Evolutionary conservation across 2,329 filamentous ascomycete species (phyloP).

Genomic region (Ophiostoma ips): DNA sequence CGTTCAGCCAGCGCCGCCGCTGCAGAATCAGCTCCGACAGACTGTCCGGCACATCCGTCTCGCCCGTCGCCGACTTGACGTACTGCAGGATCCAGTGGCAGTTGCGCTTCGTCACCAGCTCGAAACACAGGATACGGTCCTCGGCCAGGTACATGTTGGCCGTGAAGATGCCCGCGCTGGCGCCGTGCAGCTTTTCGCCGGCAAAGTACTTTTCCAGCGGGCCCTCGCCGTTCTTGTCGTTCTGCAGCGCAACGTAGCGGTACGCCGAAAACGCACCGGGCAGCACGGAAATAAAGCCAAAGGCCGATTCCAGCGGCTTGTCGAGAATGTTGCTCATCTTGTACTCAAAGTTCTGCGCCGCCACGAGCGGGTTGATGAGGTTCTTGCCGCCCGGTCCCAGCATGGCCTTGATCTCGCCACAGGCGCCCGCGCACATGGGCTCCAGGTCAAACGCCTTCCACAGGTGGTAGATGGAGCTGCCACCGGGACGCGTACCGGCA

Average conservation of each 20-base stretch:
- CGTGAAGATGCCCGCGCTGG: slow-evolving; percentile 89
- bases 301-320: slow-evolving; percentile 92
- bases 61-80: slow-evolving; percentile 91
- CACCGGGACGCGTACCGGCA: slow-evolving; percentile 87
- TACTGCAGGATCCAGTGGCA: slow-evolving; percentile 97
- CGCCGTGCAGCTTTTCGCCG: slow-evolving; percentile 88
- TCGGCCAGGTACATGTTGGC: slow-evolving; percentile 99
- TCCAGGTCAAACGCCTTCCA: slow-evolving; percentile 98
- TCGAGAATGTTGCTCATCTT: slow-evolving; percentile 99
- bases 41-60: slow-evolving; percentile 90
- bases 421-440: slow-evolving; percentile 93
- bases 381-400: slow-evolving; percentile 75
- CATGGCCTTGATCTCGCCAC: slow-evolving; percentile 90
- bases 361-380: slow-evolving; percentile 87
- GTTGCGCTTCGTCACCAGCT: slow-evolving; percentile 92
- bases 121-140: slow-evolving; percentile 86
- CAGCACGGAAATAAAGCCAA: slow-evolving; percentile 93
- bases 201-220: slow-evolving; percentile 94
- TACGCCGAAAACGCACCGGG: slow-evolving; percentile 98
- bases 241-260: slow-evolving; percentile 84
- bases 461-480: slow-evolving; percentile 89
- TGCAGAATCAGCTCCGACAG: slow-evolving; percentile 94
- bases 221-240: slow-evolving; percentile 87
- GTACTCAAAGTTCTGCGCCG: slow-evolving; percentile 98
- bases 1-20: slow-evolving; percentile 92